phyloP scores from a whole-genome alignment of 352 stramenopile genomes.

The Phytophthora fragariaefolia region DNA sequence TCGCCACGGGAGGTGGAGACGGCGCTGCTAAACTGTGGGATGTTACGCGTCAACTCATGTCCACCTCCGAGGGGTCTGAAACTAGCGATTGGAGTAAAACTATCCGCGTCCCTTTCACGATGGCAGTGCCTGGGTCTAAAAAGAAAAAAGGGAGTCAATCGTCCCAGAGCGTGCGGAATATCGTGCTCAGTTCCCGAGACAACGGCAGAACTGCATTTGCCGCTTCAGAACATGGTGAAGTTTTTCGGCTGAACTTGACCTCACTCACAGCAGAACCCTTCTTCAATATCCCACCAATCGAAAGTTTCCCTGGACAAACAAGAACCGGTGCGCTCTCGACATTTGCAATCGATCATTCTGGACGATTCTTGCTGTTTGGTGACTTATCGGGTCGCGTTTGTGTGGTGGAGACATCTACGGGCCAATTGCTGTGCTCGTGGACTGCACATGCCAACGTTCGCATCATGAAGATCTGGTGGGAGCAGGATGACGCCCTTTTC shows the following conservation, averaged over 20 bases:
- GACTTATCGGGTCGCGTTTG: conserved; percentile 56
- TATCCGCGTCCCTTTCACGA: conserved; percentile 30
- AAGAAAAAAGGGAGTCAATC: conserved; percentile 41
- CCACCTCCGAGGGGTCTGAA: conserved; percentile 27
- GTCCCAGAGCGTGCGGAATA: conserved; percentile 58
- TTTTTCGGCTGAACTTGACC: conserved; percentile 56
- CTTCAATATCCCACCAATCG: conserved; percentile 26
- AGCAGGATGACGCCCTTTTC: conserved; percentile 55
- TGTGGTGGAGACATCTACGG: conserved; percentile 52
- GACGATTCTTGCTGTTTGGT: conserved; percentile 58
- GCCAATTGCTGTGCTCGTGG: conserved; percentile 47
- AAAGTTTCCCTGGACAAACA: conserved; percentile 14
- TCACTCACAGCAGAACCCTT: conserved; percentile 42
- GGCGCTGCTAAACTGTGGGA: conserved; percentile 85
- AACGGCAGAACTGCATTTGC: conserved; percentile 52
- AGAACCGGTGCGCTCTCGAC: conserved; percentile 46
- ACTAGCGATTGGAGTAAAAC: conserved; percentile 24
- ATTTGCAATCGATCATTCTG: conserved; percentile 44
- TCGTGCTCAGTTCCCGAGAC: conserved; percentile 44
- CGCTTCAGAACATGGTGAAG: conserved; percentile 65
- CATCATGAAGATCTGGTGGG: conserved; percentile 82
- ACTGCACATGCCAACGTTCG: conserved; percentile 54
- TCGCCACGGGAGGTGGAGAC: conserved; percentile 81
- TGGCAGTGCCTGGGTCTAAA: conserved; percentile 10
- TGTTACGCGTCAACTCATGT: conserved; percentile 60